These are phyloP conservation scores for Citrus inodora DNA, from an alignment of 345 rosid species.

Conservation along the genomic window DNA sequence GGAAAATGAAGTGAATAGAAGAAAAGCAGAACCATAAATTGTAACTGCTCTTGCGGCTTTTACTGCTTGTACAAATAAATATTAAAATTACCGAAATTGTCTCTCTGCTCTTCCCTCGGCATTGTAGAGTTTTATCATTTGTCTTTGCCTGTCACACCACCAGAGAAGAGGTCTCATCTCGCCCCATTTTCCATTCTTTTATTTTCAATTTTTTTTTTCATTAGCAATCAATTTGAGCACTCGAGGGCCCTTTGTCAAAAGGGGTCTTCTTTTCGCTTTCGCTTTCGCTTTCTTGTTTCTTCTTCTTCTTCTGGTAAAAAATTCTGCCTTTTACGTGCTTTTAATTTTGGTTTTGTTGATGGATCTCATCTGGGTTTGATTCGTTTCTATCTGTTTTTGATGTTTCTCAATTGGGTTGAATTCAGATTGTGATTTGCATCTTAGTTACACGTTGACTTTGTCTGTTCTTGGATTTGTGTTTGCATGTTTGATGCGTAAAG, in stretches of 20 bases:
- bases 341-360: not conserved
- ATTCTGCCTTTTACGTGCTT: not conserved
- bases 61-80: not conserved
- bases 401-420: not conserved
- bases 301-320: constrained; percentile 9
- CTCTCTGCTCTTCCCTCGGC: not conserved
- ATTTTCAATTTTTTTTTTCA: not conserved
- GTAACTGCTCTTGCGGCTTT: not conserved
- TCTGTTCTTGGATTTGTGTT: not conserved
- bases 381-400: not conserved
- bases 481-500: not conserved
- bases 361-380: constrained; percentile 1
- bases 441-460: not conserved
- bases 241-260: constrained; percentile 17
- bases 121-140: not conserved
- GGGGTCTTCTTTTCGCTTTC: constrained; percentile 20
- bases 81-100: not conserved
- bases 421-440: not conserved
- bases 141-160: not conserved
- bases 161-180: not conserved
- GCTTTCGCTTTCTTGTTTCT: not conserved
- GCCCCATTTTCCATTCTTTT: not conserved
- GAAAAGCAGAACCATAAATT: not conserved
- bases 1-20: too few species aligned
- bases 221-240: constrained; percentile 1